Conservation (phyloP, 345 rosid genomes). For the Chamaenerion angustifolium region DNA sequence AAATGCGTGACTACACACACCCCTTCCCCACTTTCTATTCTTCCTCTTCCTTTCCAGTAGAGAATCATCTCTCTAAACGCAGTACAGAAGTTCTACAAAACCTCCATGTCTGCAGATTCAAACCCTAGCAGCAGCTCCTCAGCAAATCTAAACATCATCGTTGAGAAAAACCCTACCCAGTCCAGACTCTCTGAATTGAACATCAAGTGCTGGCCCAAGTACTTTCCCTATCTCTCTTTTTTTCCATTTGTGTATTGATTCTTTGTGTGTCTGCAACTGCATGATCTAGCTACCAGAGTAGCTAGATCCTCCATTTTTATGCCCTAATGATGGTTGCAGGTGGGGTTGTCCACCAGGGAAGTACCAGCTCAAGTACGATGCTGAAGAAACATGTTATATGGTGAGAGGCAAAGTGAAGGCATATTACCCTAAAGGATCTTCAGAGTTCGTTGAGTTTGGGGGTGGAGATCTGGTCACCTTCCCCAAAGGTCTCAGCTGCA, state of each 20-base stretch:
- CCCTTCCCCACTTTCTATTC: background rate
- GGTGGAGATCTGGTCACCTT: constrained; percentile 85
- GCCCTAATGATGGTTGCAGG: constrained; percentile 16
- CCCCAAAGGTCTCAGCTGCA: constrained; percentile 79
- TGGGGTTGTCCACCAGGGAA: constrained; percentile 93
- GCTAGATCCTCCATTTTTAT: background rate
- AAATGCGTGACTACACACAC: background rate
- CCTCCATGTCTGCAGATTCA: constrained; percentile 8
- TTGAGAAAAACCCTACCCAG: constrained; percentile 63
- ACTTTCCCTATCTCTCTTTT: constrained; percentile 3
- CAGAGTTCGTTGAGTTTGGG: constrained; percentile 65
- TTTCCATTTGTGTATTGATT: background rate
- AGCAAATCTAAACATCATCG: constrained; percentile 31
- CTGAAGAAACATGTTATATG: constrained; percentile 82
- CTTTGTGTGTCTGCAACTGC: too few relatives aligned
- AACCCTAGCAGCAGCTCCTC: constrained; percentile 14
- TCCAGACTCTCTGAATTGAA: constrained; percentile 53
- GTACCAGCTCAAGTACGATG: constrained; percentile 74
- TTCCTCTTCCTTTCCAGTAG: background rate
- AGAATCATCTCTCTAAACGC: background rate
- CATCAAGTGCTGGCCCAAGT: constrained; percentile 96
- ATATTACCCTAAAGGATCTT: constrained; percentile 35
- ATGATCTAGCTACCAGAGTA: too few relatives aligned
- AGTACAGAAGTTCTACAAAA: background rate
- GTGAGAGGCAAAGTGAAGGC: constrained; percentile 71